Conservation (phyloP, 2,329 filamentous ascomycete genomes). For the Chaetomiaceae sp. region DNA sequence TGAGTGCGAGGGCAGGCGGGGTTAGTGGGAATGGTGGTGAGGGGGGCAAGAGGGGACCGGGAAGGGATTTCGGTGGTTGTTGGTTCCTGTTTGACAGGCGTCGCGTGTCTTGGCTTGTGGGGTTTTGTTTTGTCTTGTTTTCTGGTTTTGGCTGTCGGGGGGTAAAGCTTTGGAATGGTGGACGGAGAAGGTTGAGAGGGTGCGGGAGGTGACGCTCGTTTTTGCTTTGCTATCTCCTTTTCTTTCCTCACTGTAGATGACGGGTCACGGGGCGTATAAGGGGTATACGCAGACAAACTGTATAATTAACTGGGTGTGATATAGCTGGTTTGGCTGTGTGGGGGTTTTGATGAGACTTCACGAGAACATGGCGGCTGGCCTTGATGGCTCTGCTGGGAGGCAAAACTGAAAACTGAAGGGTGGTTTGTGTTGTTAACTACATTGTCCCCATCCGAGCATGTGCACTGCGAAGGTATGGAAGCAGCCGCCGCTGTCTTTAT, state of each 20-base stretch:
- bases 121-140: constrained; percentile 1
- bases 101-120: too few relatives aligned
- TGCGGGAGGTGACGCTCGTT: neutral
- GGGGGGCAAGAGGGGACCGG: too few relatives aligned
- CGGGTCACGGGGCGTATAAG: neutral
- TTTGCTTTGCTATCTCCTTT: neutral
- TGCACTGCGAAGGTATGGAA: too few relatives aligned
- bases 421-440: neutral
- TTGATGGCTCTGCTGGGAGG: neutral
- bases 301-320: constrained; percentile 1
- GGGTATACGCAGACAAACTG: constrained; percentile 10
- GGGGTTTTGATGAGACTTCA: neutral
- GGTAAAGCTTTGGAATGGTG: neutral
- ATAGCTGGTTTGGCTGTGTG: neutral
- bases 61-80: too few relatives aligned
- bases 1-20: neutral
- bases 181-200: neutral
- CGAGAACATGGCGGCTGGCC: neutral
- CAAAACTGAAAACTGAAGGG: neutral
- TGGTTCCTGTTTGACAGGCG: too few relatives aligned
- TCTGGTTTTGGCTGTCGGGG: neutral
- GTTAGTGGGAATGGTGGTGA: neutral
- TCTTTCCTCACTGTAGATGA: constrained; percentile 4
- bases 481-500: too few relatives aligned
- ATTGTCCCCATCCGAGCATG: too few relatives aligned